Percentiles rank a stretch among this genome's conserved stretches.
These are phyloP conservation scores for Coemansia sp. DNA, from an alignment of 192 early-diverging fungal species.

Conservation along the genomic window DNA sequence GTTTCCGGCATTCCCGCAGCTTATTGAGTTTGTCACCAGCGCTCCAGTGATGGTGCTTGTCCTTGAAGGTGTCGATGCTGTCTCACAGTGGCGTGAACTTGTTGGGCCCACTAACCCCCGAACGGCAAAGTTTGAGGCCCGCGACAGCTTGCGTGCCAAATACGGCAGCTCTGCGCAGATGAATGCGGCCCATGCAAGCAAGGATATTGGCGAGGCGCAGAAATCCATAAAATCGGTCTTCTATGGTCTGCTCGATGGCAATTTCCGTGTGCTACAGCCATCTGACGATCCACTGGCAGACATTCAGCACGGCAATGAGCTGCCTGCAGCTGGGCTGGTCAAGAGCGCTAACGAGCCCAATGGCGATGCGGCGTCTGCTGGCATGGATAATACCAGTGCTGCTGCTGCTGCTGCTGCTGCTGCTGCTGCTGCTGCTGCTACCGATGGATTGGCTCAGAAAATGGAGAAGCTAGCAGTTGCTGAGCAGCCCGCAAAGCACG, in stretches of 20 bases:
- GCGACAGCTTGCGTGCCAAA: conserved; percentile 54
- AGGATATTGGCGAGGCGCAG: conserved; percentile 24
- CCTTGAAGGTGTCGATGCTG: conserved; percentile 50
- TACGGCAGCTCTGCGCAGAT: conserved; percentile 54
- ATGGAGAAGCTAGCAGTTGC: conserved; percentile 18
- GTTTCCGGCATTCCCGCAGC: conserved; percentile 37
- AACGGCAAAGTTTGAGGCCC: conserved; percentile 41
- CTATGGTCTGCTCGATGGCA: conserved; percentile 29
- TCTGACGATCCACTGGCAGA: conserved; percentile 31
- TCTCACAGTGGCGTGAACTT: conserved; percentile 41
- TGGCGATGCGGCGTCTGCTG: neutral
- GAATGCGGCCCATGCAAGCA: conserved; percentile 60
- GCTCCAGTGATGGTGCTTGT: conserved; percentile 50
- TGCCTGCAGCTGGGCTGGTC: neutral
- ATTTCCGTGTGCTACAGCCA: conserved; percentile 19
- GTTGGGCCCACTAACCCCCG: conserved; percentile 57
- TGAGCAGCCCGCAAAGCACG: neutral
- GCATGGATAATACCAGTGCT: neutral
- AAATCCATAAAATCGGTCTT: conserved; percentile 37
- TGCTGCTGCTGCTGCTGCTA: neutral
- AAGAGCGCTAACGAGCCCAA: neutral
- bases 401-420: neutral
- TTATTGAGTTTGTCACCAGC: conserved; percentile 55
- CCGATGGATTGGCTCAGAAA: neutral
- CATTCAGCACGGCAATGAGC: neutral